These are phyloP conservation scores for Sporobolomyces phaffii DNA, from an alignment of 768 basidiomycete genomes.

Conservation along the genomic window DNA sequence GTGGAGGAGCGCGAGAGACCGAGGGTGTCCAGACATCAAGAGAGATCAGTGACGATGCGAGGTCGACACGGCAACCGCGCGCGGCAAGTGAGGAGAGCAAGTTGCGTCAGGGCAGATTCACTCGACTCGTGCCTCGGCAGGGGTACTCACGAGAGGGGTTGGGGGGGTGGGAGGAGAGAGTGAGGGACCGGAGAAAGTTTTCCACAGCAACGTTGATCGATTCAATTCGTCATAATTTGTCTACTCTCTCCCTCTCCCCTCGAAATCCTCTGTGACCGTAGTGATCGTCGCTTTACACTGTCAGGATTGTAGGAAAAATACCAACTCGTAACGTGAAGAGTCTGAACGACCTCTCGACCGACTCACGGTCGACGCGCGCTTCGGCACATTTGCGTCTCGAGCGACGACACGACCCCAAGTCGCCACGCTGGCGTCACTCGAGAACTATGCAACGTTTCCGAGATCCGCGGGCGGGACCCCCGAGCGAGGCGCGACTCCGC, in stretches of 20 bases:
- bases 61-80: neutral
- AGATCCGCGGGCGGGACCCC: neutral
- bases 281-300: neutral
- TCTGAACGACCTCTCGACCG: no score
- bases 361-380: no score
- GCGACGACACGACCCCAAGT: neutral
- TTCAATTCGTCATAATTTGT: neutral
- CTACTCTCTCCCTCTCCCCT: no score
- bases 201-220: no score
- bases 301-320: no score
- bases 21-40: neutral
- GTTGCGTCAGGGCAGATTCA: neutral
- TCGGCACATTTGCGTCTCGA: no score
- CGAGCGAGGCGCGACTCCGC: neutral
- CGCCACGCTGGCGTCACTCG: conserved; percentile 4
- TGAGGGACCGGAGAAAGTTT: neutral
- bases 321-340: no score
- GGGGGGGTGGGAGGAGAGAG: neutral
- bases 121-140: no score
- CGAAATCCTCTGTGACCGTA: no score
- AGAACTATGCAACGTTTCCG: conserved; percentile 22
- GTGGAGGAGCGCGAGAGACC: neutral
- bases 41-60: neutral
- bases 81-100: neutral
- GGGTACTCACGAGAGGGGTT: conserved; percentile 5